These are phyloP conservation scores for Pestalotiopsis sp. DNA, from an alignment of 2,329 filamentous ascomycete genomes.

Conservation along the genomic window DNA sequence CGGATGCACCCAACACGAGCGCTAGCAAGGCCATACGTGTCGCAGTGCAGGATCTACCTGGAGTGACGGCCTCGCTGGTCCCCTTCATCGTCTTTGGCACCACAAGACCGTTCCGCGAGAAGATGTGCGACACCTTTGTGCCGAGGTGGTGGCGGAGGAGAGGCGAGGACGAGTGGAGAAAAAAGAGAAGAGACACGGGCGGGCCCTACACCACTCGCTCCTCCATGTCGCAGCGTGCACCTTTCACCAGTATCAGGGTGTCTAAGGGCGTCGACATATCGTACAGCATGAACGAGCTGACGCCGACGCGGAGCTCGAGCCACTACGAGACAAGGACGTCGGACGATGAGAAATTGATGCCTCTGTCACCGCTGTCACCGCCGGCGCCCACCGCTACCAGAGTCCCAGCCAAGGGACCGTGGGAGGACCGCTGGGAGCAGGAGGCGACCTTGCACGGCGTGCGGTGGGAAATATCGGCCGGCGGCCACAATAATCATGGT, in stretches of 20 bases:
- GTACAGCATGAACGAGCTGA: constrained; percentile 6
- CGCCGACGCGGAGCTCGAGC: background rate
- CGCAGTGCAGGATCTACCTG: constrained; percentile 38
- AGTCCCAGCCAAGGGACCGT: background rate
- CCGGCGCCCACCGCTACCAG: background rate
- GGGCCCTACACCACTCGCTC: background rate
- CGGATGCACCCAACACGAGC: constrained; percentile 34
- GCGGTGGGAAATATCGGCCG: constrained; percentile 1
- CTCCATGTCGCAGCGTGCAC: constrained; percentile 1
- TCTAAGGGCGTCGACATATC: constrained; percentile 7
- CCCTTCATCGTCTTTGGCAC: constrained; percentile 43
- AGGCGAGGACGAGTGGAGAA: background rate
- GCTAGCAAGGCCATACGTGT: constrained; percentile 29
- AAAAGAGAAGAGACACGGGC: background rate
- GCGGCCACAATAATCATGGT: background rate
- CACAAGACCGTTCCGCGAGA: constrained; percentile 35
- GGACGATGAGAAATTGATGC: background rate
- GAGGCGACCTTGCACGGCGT: background rate
- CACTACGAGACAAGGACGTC: background rate
- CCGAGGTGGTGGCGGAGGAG: constrained; percentile 17
- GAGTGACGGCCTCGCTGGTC: constrained; percentile 36
- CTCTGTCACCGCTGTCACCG: background rate
- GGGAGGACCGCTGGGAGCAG: constrained; percentile 5
- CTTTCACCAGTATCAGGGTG: background rate
- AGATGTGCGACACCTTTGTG: constrained; percentile 25